Conservation (phyloP, 164 flowering plant species). For the Cinnamomum chago region DNA sequence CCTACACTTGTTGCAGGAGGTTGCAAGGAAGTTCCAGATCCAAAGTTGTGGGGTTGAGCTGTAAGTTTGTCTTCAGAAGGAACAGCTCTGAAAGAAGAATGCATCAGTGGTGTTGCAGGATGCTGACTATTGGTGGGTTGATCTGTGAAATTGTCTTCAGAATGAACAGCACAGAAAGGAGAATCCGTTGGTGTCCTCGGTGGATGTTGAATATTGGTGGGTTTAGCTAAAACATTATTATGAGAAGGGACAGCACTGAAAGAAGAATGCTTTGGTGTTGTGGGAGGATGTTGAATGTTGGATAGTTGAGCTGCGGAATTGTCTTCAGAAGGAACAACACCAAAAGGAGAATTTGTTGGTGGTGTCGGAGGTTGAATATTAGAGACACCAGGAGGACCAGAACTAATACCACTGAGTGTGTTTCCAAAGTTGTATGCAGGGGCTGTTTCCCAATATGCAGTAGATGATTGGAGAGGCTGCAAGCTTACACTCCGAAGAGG, state of each 20-base stretch:
- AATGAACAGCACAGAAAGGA: neutral
- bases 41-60: constrained; percentile 30
- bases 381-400: constrained; percentile 21
- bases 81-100: constrained; percentile 58
- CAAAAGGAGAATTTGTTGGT: constrained; percentile 20
- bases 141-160: neutral
- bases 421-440: constrained; percentile 40
- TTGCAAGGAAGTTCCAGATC: constrained; percentile 32
- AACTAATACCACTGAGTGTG: constrained; percentile 40
- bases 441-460: constrained; percentile 23
- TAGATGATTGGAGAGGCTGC: constrained; percentile 25
- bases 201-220: neutral
- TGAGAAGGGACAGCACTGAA: neutral
- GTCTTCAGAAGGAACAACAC: neutral
- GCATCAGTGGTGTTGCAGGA: neutral
- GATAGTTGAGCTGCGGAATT: neutral
- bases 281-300: constrained; percentile 17
- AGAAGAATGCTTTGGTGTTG: constrained; percentile 27
- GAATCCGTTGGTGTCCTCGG: neutral
- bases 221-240: neutral
- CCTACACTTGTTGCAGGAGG: constrained; percentile 22
- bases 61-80: constrained; percentile 36
- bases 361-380: constrained; percentile 20
- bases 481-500: constrained; percentile 24
- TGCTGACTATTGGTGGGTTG: neutral